Percentiles rank a stretch among this genome's conserved stretches.
These are phyloP conservation scores for Mallotus nudiflorus DNA, from an alignment of 345 rosid genomes.

Conservation along the genomic window DNA sequence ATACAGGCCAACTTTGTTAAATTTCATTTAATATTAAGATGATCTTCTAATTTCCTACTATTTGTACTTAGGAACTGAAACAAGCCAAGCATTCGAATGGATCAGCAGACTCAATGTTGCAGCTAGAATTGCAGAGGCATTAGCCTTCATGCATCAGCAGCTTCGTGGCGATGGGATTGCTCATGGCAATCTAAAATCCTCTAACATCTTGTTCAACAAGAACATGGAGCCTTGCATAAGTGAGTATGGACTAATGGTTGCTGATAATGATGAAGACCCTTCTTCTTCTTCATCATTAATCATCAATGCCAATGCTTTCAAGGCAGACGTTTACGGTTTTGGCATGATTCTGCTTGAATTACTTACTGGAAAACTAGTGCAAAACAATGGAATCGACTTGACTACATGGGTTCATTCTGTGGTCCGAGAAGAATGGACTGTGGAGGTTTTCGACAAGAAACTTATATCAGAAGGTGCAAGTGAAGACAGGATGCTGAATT, in stretches of 20 bases:
- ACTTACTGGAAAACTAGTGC: conserved; percentile 48
- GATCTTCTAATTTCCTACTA: too few species aligned
- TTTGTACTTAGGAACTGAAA: conserved; percentile 34
- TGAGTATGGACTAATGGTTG: conserved; percentile 53
- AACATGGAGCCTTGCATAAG: conserved; percentile 61
- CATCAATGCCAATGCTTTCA: conserved; percentile 21
- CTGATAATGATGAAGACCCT: conserved; percentile 18
- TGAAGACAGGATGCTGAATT: conserved; percentile 56
- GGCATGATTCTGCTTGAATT: conserved; percentile 62
- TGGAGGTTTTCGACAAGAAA: conserved; percentile 56
- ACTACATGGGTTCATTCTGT: conserved; percentile 59
- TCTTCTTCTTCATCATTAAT: conserved; percentile 7
- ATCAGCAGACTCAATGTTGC: conserved; percentile 46
- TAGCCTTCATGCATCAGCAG: conserved; percentile 52
- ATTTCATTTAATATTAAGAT: too few species aligned
- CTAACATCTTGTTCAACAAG: conserved; percentile 50
- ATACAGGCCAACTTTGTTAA: too few species aligned
- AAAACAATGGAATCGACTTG: conserved; percentile 45
- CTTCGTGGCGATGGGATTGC: conserved; percentile 33
- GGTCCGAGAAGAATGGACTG: conserved; percentile 63
- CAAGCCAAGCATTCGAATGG: conserved; percentile 47
- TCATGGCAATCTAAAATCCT: conserved; percentile 66
- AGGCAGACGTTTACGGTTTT: conserved; percentile 43
- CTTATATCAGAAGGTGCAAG: conserved; percentile 47
- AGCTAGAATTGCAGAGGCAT: conserved; percentile 38